Evolutionary conservation across 2,329 filamentous ascomycete species (phyloP).

Genomic region (Diplodia seriata): DNA sequence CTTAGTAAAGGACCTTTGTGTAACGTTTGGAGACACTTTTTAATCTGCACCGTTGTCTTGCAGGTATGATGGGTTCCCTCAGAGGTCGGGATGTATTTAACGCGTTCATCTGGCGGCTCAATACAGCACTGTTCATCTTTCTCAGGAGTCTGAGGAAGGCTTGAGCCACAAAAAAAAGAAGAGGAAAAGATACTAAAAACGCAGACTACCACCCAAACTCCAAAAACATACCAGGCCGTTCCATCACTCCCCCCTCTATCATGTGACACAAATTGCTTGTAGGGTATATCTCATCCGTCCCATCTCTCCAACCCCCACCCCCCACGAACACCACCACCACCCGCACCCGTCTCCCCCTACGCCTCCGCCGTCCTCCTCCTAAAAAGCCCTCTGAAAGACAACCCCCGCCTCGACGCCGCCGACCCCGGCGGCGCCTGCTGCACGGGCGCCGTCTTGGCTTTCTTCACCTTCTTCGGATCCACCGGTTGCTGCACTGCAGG

Average conservation of each 20-base stretch:
- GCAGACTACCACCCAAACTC: background rate
- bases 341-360: background rate
- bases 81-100: background rate
- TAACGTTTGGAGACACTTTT: no score
- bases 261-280: background rate
- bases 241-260: background rate
- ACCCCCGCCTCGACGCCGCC: background rate
- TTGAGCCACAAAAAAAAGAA: background rate
- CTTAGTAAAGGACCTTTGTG: no score
- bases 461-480: background rate
- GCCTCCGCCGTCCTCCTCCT: slow-evolving; percentile 1
- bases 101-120: background rate
- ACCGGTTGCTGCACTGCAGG: background rate
- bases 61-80: background rate
- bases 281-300: background rate
- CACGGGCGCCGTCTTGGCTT: background rate
- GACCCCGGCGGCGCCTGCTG: background rate
- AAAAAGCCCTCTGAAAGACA: background rate
- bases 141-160: no score
- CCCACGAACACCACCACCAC: background rate
- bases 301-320: background rate
- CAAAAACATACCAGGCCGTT: background rate
- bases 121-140: background rate
- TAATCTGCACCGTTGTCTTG: background rate
- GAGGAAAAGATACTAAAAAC: background rate